Evolutionary conservation across 139 green algal species (phyloP).

Genomic region (Chlamydomonas applanata): DNA sequence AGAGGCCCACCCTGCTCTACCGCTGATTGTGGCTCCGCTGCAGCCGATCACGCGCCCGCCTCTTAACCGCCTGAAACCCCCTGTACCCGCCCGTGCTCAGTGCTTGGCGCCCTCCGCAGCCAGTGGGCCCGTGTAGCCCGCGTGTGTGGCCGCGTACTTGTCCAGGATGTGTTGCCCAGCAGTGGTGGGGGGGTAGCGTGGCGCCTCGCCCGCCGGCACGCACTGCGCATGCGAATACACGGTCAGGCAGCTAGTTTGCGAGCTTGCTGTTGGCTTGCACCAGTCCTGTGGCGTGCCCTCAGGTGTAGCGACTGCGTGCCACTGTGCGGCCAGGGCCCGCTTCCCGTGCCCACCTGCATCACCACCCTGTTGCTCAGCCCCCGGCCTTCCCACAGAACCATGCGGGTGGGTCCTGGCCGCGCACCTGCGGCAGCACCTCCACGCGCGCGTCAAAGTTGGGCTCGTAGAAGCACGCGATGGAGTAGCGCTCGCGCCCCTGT

Average conservation of each 20-base stretch:
- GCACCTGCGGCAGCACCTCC: constrained; percentile 60
- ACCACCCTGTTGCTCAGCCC: neutral
- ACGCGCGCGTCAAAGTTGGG: constrained; percentile 69
- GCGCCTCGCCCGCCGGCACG: constrained; percentile 24
- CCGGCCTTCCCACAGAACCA: neutral
- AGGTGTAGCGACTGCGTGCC: neutral
- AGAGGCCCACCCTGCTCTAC: too few species aligned
- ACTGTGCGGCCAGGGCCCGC: neutral
- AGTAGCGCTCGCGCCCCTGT: constrained; percentile 61
- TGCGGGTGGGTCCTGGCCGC: constrained; percentile 12
- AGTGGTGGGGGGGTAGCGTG: constrained; percentile 64
- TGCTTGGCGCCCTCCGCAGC: neutral
- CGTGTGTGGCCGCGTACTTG: constrained; percentile 74
- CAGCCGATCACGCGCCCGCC: too few species aligned
- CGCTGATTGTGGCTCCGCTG: too few species aligned
- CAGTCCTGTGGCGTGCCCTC: neutral
- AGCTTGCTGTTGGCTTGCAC: neutral
- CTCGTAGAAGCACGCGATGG: constrained; percentile 84
- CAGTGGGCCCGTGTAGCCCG: constrained; percentile 37
- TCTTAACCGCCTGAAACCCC: too few species aligned
- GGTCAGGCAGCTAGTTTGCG: too few species aligned
- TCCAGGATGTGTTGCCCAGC: constrained; percentile 70
- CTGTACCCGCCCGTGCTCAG: too few species aligned
- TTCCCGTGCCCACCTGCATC: neutral
- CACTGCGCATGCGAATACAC: neutral